Evolutionary conservation across 139 green algal genomes (phyloP).

Genomic region (Volvox reticuliferus): DNA sequence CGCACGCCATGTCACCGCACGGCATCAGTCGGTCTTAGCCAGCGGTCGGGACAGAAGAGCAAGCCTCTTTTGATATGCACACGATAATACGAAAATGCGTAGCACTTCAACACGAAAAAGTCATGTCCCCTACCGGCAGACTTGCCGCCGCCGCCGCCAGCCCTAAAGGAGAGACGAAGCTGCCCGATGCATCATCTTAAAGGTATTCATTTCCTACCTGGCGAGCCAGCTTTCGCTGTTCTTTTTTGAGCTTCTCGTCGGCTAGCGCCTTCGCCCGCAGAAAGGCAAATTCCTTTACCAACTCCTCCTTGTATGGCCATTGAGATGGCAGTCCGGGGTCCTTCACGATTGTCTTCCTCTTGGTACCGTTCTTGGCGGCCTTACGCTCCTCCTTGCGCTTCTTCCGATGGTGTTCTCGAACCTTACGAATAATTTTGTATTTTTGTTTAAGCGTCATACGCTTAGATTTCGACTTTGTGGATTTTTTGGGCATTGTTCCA

Average conservation of each 20-base stretch:
- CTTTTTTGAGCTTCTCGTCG: slow-evolving; percentile 78
- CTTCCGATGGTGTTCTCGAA: slow-evolving; percentile 94
- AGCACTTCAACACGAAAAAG: no score
- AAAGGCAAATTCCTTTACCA: slow-evolving; percentile 92
- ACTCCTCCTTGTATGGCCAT: slow-evolving; percentile 97
- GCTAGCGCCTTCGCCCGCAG: slow-evolving; percentile 77
- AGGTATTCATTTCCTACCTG: slow-evolving; percentile 41
- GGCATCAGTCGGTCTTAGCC: no score
- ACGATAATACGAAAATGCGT: no score
- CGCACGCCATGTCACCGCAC: no score
- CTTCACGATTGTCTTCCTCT: slow-evolving; percentile 76
- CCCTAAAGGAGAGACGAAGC: not conserved
- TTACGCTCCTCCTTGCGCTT: slow-evolving; percentile 88
- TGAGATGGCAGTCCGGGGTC: slow-evolving; percentile 93
- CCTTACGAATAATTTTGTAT: slow-evolving; percentile 90
- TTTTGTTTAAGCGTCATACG: slow-evolving; percentile 93
- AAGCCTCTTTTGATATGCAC: no score
- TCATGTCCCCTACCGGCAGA: not conserved
- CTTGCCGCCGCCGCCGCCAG: slow-evolving; percentile 13
- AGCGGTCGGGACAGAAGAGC: no score
- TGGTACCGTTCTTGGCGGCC: slow-evolving; percentile 57
- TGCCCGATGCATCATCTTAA: not conserved
- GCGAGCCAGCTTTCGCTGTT: slow-evolving; percentile 68
- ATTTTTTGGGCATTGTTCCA: slow-evolving; percentile 87
- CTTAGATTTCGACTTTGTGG: slow-evolving; percentile 93